Evolutionary conservation across 2,329 filamentous ascomycete genomes (phyloP), one percentile per base, ranked within the genome.

Genomic region (Eutypa lata): DNA sequence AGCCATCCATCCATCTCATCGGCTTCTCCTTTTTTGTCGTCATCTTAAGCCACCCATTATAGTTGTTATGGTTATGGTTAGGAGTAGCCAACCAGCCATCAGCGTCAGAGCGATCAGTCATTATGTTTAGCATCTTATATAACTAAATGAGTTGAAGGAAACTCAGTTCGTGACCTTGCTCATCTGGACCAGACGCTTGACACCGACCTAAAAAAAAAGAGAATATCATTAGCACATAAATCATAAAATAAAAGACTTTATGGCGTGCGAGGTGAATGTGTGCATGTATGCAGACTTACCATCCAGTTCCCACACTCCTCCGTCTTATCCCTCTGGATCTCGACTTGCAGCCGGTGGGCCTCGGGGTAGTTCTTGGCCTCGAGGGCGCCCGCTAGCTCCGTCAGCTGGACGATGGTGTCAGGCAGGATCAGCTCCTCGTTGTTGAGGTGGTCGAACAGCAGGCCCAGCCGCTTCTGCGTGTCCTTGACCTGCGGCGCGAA

Each of bases 381-480:
- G 51, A 95, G 71, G 24, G 88, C 83, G 57, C 82, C 74, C 8
- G 89, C 81, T 28, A 91, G 73, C 62, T 84, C 75, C 8, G 78
- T 77, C 62, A 92, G 76, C 66, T 86, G 78, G 55, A 83, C 78
- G 48, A 92, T 82, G 1, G 89, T 97, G 64, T 89, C 87, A 2
- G 89, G 83, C 74, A 88, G 89, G 51, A 97, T 78, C 40, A 97
- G 77, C 65, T 97, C 92, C 66, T 92, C 89, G 61, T 97, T 97
- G 79, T 97, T 99, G 46, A 99, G 79, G 70, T 97, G 91, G 67
- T 99, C 93, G 69, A 97, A 97, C n/a, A 99, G 77, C 48, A 97
- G 86, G 64, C 89, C 90, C 54, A 99, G 80, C 26, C 94, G 86
- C 74, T 96, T 96, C 69, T 96, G 90, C 2, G 92, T 94, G 68